Conservation (phyloP, 331 rosid species). For the Rhamnella rubrinervis region DNA sequence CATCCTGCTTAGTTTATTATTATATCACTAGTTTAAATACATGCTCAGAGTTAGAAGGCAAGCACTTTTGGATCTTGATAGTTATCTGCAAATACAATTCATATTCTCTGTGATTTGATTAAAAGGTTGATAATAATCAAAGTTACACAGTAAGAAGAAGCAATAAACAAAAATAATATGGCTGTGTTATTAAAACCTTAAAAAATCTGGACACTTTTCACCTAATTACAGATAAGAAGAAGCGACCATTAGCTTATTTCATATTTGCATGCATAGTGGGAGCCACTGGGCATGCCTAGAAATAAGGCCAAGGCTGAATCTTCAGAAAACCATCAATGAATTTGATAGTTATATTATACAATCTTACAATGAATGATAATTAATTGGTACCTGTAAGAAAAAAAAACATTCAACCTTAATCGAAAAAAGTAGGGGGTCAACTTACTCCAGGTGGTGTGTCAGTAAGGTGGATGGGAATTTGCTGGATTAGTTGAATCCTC, state of each 20-base stretch:
- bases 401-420: not conserved
- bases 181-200: too few relatives aligned
- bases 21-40: too few relatives aligned
- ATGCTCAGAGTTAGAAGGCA: too few relatives aligned
- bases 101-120: too few relatives aligned
- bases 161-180: too few relatives aligned
- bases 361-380: not conserved
- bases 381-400: not conserved
- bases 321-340: not conserved
- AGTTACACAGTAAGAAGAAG: not conserved
- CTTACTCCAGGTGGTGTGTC: too few relatives aligned
- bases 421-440: not conserved
- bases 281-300: too few relatives aligned
- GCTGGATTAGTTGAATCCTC: not conserved
- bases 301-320: not conserved
- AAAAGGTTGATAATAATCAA: too few relatives aligned
- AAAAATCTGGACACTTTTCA: not conserved
- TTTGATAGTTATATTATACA: too few relatives aligned
- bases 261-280: not conserved
- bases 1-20: too few relatives aligned
- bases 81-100: too few relatives aligned
- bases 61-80: too few relatives aligned
- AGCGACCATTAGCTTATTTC: not conserved
- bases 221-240: constrained; percentile 4
- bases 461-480: not conserved